Base-by-base conservation (phyloP, 2,329 filamentous ascomycete genomes). In the Colletotrichum navitas region DNA sequence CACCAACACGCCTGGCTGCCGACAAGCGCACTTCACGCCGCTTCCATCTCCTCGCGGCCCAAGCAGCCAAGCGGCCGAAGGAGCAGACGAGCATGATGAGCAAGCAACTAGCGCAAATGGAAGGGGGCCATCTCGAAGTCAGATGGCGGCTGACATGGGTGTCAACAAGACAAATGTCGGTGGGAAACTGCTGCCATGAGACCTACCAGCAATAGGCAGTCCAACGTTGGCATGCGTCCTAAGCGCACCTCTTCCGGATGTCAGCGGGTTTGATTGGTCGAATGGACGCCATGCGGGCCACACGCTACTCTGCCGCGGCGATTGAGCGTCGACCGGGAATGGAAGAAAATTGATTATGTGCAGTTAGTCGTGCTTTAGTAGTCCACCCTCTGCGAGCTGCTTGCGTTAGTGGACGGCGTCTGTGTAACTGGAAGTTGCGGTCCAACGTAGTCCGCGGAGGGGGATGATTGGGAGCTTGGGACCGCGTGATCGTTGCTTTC, bases 201-300 rank as follows among this genome's bases (percentile, higher is more conserved):
- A 36, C 32, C 29, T 66, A n/a, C 34, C 54, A 39, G 32, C 41
- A 59, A 29, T 7, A 58, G 45, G 45, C 8, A 63, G 60, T 52
- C n/a, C 60, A 29, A 63, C 60, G 24, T 63, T 54, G 26, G 62
- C 66, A 66, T 69, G 62, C 66, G 54, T 56, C 29, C 29, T 71
- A 68, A 68, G 63, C 68, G 63, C 68, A 29, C 59, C 3, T 16
- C 26, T 10, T 45, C 34, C 29, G 14, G 26, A 43, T 18, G 34
- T 36, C 24, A 10, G 18, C 49, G 21, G 36, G 16, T 21, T 16
- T 36, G 39, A 72, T 70, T 72, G 66, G 69, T 11, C 26, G 36
- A 51, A 59, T 18, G 66, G 34, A 26, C 66, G 66, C 58, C 36
- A 51, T 58, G 64, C 32, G 16, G 34, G 26, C 41, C 63, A 49